Evolutionary conservation across 345 rosid species (phyloP).

Genomic region (Odontarrhena argentea): DNA sequence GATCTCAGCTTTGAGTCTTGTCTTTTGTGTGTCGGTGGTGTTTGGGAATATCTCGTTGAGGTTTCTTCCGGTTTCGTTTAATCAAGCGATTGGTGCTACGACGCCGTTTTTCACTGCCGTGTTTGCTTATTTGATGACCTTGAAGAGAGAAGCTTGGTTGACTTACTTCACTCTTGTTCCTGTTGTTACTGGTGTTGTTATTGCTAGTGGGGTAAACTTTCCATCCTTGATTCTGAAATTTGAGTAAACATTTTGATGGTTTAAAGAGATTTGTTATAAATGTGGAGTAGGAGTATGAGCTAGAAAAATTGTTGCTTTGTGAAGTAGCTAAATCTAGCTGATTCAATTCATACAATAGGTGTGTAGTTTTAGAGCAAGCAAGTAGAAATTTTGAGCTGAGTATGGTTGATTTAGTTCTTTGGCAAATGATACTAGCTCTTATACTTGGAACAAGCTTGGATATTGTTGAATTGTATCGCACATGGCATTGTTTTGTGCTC

Average conservation of each 20-base stretch:
- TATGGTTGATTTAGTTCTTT: slow-evolving; percentile 11
- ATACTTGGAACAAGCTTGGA: not conserved
- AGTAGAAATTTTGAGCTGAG: not conserved
- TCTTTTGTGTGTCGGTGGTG: slow-evolving; percentile 95
- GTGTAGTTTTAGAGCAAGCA: slow-evolving; percentile 1
- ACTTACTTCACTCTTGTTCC: slow-evolving; percentile 89
- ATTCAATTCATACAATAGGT: slow-evolving; percentile 2
- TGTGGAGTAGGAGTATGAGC: not conserved
- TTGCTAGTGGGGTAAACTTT: slow-evolving; percentile 92
- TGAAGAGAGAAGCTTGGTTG: slow-evolving; percentile 94
- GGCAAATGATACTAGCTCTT: not conserved
- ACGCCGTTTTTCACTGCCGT: slow-evolving; percentile 98
- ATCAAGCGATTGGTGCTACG: slow-evolving; percentile 96
- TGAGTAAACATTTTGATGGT: not conserved
- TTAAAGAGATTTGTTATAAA: slow-evolving; percentile 8
- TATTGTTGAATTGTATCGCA: not conserved
- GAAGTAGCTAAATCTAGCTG: not conserved
- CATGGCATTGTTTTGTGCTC: slow-evolving; percentile 10
- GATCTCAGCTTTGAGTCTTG: slow-evolving; percentile 85
- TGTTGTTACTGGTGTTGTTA: slow-evolving; percentile 91
- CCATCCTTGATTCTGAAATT: not conserved
- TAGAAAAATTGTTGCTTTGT: not conserved
- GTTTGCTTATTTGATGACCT: slow-evolving; percentile 86
- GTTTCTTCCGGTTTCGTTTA: slow-evolving; percentile 86
- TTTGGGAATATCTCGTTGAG: slow-evolving; percentile 87